A percentile compares a stretch with the other conserved stretches of the same genome.
Conservation (phyloP, 2,329 filamentous ascomycete species). For the Thelonectria rubi region DNA sequence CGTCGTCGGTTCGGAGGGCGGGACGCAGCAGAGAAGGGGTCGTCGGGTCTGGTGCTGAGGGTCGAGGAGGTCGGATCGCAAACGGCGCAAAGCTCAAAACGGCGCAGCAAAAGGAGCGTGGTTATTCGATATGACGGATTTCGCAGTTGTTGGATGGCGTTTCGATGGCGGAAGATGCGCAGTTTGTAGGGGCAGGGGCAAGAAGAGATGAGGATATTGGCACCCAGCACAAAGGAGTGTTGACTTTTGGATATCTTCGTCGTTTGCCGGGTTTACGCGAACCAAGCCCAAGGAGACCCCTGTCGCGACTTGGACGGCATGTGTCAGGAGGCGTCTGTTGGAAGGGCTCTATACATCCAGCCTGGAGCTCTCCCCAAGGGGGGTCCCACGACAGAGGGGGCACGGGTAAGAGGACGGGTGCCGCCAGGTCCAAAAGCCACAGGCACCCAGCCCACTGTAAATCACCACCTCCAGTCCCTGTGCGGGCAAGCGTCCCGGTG, state of each 20-base stretch:
- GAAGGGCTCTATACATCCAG: too few relatives aligned
- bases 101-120: conserved; percentile 38
- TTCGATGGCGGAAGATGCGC: conserved; percentile 29
- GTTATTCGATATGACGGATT: conserved; percentile 19
- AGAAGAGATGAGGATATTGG: conserved; percentile 35
- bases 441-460: conserved; percentile 17
- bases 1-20: conserved; percentile 17
- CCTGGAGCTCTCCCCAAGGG: too few relatives aligned
- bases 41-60: conserved; percentile 18
- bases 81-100: conserved; percentile 30
- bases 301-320: conserved; percentile 45
- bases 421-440: background rate
- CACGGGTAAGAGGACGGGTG: conserved; percentile 6
- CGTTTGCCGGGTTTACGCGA: conserved; percentile 41
- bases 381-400: conserved; percentile 1
- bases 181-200: conserved; percentile 21
- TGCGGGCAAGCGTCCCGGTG: conserved; percentile 16
- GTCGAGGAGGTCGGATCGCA: conserved; percentile 27
- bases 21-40: conserved; percentile 18
- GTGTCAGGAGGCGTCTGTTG: conserved; percentile 43
- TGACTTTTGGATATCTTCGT: conserved; percentile 39
- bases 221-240: conserved; percentile 36
- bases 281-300: conserved; percentile 40
- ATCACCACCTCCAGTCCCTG: conserved; percentile 15
- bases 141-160: conserved; percentile 16